Evolutionary conservation across 2,329 filamentous ascomycete species (phyloP), one percentile per base, ranked within the genome.

Genomic region (Podosphaera xanthii): DNA sequence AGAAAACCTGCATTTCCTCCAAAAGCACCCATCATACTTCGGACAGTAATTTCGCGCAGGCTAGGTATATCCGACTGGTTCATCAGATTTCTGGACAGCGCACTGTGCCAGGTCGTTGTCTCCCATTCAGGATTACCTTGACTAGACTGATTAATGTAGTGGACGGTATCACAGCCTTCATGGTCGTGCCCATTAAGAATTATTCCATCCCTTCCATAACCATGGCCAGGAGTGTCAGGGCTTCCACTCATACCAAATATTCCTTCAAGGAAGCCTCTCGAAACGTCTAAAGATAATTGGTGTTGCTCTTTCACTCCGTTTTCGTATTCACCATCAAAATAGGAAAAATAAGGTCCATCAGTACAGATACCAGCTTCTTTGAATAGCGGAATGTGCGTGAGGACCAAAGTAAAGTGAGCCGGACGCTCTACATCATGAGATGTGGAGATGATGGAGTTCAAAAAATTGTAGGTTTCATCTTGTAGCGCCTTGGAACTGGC

Each of bases 11-110:
- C 88, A 69, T 96, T 92, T 30, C 92, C 92, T n/a, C 82, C 84
- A 71, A 86, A 98, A 60, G 87, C 86, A 59, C 92, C 92, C 92
- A 98, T 98, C 89, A 98, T 97, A 70, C 88, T 95, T 61, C 90
- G 82, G 1, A 98, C 86, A 0, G 92, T 98, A 63, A 97, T 81
- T 71, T 98, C 92, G 35, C 91, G 77, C 4, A 96, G 74, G 0
- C 84, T 84, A 0, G 84, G 80, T 2, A 78, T 64, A 6, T 9
- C 14, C 4, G 49, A 5, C 1, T 70, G 68, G 6, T 70, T 72
- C 0, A 74, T 67, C 31, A 82, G 62, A 61, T 70, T 69, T 10
- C 69, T 68, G 4, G 65, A 63, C 9, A 70, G 67, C 0, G 76
- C 77, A 50, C 76, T 71, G 0, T 65, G 61, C 74, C 77, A 83